Conservation (phyloP, 306 rosid species). For the Prunus padus region DNA sequence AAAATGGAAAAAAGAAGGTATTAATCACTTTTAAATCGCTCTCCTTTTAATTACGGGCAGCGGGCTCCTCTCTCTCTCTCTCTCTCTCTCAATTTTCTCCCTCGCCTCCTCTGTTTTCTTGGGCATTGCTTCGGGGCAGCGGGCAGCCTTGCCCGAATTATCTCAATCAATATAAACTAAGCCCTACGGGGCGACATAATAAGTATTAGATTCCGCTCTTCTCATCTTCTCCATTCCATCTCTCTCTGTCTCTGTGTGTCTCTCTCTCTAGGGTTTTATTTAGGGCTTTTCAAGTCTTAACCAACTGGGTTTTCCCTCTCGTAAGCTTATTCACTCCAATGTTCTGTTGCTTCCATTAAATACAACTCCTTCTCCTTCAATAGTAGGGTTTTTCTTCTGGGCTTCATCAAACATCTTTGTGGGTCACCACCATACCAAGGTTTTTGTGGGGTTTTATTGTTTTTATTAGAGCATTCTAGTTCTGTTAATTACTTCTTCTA, state of each 20-base stretch:
- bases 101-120: neutral
- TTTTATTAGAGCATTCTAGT: no score
- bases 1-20: neutral
- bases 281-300: constrained; percentile 20
- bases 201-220: constrained; percentile 13
- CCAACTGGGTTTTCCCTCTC: constrained; percentile 5
- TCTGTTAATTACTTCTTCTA: no score
- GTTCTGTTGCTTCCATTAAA: no score
- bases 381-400: no score
- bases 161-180: constrained; percentile 22
- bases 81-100: neutral
- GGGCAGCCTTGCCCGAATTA: constrained; percentile 47
- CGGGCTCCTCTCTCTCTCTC: no score
- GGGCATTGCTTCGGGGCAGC: constrained; percentile 22
- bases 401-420: no score
- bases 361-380: neutral
- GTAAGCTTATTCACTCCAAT: neutral
- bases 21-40: no score
- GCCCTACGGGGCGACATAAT: neutral
- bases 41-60: no score
- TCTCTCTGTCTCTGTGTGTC: neutral
- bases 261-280: constrained; percentile 17
- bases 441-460: no score
- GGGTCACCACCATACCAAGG: no score
- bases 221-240: neutral